Percentiles rank a stretch among this genome's conserved stretches.
Conservation (phyloP, 495 filamentous ascomycete genomes). For the Aspergillus cavernicola region DNA sequence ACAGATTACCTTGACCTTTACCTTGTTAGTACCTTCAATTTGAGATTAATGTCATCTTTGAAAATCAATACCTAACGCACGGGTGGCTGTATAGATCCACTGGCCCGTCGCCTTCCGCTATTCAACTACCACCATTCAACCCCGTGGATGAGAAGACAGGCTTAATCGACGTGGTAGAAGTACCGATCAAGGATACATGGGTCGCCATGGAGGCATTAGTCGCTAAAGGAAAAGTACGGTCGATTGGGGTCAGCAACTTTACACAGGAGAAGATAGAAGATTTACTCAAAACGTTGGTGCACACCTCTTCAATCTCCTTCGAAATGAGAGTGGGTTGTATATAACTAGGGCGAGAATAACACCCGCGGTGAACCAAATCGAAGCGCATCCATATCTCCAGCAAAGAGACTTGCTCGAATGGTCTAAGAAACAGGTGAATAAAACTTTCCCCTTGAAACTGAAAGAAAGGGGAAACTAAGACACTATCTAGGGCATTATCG, state of each 20-base stretch:
- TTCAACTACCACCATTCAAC: conserved; percentile 37
- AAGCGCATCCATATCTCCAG: conserved; percentile 77
- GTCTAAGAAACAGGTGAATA: conserved; percentile 11
- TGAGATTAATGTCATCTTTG: too few relatives aligned
- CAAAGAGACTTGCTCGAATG: conserved; percentile 51
- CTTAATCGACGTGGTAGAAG: conserved; percentile 27
- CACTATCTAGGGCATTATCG: conserved; percentile 29
- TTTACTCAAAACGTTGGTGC: conserved; percentile 46
- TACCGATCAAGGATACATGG: conserved; percentile 57
- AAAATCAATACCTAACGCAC: background rate
- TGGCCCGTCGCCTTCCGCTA: conserved; percentile 52
- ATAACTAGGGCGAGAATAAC: conserved; percentile 38
- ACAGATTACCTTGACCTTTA: conserved; percentile 77
- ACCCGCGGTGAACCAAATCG: conserved; percentile 75
- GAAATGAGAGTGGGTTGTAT: background rate
- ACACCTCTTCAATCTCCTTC: background rate
- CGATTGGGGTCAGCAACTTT: conserved; percentile 78
- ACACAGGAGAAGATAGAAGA: conserved; percentile 56
- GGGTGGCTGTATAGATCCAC: conserved; percentile 10
- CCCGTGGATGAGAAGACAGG: conserved; percentile 34
- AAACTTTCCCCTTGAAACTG: background rate
- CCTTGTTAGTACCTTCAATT: conserved; percentile 17
- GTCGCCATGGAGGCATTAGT: conserved; percentile 65
- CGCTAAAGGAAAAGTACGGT: conserved; percentile 58
- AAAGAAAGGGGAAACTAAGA: background rate